Percentiles rank a stretch among this genome's conserved stretches.
Conservation (phyloP, 2,329 filamentous ascomycete species). For the Elsinoe necatrix region DNA sequence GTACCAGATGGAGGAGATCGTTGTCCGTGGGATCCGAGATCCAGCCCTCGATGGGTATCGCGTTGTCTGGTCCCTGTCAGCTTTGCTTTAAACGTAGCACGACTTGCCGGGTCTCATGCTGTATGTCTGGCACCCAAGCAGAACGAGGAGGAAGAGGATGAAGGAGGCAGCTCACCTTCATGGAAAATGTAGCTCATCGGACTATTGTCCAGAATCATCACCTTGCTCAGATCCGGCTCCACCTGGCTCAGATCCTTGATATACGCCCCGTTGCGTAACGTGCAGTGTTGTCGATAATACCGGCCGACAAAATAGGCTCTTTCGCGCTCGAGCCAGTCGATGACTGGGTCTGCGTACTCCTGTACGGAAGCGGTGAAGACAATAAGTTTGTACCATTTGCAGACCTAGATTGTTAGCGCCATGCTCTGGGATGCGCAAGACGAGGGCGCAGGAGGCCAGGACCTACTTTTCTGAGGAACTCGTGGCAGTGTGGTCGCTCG, state of each 20-base stretch:
- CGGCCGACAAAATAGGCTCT: slow-evolving; percentile 90
- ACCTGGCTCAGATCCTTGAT: slow-evolving; percentile 97
- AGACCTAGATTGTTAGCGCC: slow-evolving; percentile 48
- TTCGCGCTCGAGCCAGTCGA: slow-evolving; percentile 96
- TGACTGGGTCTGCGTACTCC: slow-evolving; percentile 96
- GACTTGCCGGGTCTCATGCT: too few relatives aligned
- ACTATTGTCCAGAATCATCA: slow-evolving; percentile 98
- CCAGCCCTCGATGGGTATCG: slow-evolving; percentile 98
- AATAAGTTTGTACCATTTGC: slow-evolving; percentile 97
- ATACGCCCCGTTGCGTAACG: slow-evolving; percentile 87
- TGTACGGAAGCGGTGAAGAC: slow-evolving; percentile 96
- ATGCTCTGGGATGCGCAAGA: not conserved
- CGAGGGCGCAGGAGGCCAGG: not conserved
- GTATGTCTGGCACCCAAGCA: too few relatives aligned
- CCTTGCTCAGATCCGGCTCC: slow-evolving; percentile 92
- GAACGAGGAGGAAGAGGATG: not conserved
- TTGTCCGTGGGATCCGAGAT: slow-evolving; percentile 97
- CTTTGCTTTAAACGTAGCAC: not conserved
- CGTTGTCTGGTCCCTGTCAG: slow-evolving; percentile 67
- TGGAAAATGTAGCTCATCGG: slow-evolving; percentile 98
- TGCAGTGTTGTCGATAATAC: slow-evolving; percentile 97
- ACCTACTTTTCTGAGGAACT: slow-evolving; percentile 73
- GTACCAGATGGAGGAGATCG: slow-evolving; percentile 85
- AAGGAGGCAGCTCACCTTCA: slow-evolving; percentile 58
- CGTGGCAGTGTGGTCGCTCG: slow-evolving; percentile 93